Evolutionary conservation across 176 grass and related monocot species (phyloP).

Genomic region (Aegilops sharonensis): DNA sequence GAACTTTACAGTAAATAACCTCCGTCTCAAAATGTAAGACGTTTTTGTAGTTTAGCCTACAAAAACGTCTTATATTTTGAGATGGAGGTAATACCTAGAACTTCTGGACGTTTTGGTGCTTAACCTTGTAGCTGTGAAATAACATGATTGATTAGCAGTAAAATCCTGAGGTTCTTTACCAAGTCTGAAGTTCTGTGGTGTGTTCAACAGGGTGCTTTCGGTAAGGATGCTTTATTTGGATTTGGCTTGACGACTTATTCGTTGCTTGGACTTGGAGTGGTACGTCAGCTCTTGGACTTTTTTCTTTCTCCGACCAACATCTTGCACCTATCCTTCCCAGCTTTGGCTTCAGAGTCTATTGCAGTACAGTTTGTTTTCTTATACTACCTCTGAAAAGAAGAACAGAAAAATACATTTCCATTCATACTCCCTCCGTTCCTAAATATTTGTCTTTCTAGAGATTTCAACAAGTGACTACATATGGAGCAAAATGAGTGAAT

Average conservation of each 20-base stretch:
- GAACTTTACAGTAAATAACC: background rate
- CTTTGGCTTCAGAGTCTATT: background rate
- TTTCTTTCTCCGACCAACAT: background rate
- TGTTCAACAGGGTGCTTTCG: constrained; percentile 77
- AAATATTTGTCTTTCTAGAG: too few relatives aligned
- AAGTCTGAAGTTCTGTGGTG: constrained; percentile 31
- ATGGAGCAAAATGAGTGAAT: too few relatives aligned
- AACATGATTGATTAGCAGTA: constrained; percentile 8
- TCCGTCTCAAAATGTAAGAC: too few relatives aligned
- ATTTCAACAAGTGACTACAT: too few relatives aligned
- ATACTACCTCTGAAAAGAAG: background rate
- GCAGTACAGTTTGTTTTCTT: background rate
- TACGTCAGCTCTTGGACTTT: constrained; percentile 23
- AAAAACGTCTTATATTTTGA: too few relatives aligned
- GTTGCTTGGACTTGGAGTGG: constrained; percentile 94
- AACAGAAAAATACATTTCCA: background rate
- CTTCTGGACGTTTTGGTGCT: background rate
- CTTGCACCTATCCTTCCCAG: background rate
- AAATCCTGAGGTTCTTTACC: background rate
- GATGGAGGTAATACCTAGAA: background rate
- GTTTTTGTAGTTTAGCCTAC: too few relatives aligned
- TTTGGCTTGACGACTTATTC: constrained; percentile 92
- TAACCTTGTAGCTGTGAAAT: background rate
- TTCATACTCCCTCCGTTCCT: background rate
- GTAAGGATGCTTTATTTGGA: constrained; percentile 76